Evolutionary conservation across 495 filamentous ascomycete genomes (phyloP), one percentile per base, ranked within the genome.

Genomic region (Penicillium pulvis): DNA sequence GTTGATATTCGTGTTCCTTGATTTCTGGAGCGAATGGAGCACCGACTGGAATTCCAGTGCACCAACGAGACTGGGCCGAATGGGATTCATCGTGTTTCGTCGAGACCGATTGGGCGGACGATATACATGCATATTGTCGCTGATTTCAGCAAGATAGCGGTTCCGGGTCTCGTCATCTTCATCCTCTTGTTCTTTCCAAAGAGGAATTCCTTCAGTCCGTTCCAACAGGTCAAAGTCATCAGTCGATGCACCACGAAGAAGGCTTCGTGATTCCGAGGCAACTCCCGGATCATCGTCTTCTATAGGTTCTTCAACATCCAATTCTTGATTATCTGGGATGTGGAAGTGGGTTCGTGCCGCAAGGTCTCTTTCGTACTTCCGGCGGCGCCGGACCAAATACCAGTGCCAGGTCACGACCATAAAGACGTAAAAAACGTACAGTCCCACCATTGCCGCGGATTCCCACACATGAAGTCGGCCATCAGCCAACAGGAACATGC

Each of bases 331-430:
- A 9, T 84, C 77, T 6, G 88, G 81, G 9, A 85, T 79, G 47
- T 88, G 76, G 59, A 89, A 89, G 51, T 97, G 87, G 6, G 85
- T 81, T 44, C 93, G 83, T 53, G 91, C 87, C 26, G 86, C 84
- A 17, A 85, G 77, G 53, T 91, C 86, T 68, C 85, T 81, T 48
- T 84, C 79, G 46, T 85, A 80, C 55, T 75, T 76, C 49, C 78
- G 79, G 57, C 85, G 85, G 55, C 81, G 71, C 53, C 85, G 79
- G 45, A 82, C 80, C 12, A 89, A 71, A 73, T 87, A 87, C 87
- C 92, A 96, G 73, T 99, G 95, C 93, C 92, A 98, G 0, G 83
- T 81, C 14, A 98, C 88, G 17, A 99, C 95, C 39, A 91, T 83
- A 5, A 85, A 67, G 6, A 99, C 95, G 64, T 99, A 99, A 64